Evolutionary conservation across 1,139 yeast species (phyloP), one percentile per base, ranked within the genome.

Genomic region (Trichomonascaceae sp.): DNA sequence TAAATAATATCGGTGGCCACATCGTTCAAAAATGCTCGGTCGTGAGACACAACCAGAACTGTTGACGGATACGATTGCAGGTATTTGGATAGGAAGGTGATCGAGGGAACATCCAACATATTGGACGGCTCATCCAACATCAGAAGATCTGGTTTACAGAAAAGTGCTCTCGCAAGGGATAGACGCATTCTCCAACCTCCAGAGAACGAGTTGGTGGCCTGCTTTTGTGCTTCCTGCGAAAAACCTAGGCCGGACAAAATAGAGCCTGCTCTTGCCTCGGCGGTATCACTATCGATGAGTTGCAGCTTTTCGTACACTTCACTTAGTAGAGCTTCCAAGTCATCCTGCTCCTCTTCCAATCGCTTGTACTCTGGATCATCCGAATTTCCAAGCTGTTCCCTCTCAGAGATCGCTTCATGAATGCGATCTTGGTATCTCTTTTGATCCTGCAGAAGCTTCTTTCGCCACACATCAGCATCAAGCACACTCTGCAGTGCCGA

Each of bases 131-230:
- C 98, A 72, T 89, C 98, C 45, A 89, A 69, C 52, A 89, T 65
- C 46, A 89, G 67, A 45, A 89, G 67, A 57, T 92, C 98, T 0
- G 98, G 98, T 56, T 82, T 80, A 69, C 96, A 89, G 68, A 89
- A 89, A 56, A 89, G 70, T 0, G 98, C 98, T 62, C 98, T 74
- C 2, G 98, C 98, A 43, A 89, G 69, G n/a, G 97, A 82, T 45
- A 89, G 70, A 66, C 98, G 79, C 98, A 89, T 89, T 71, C 98
- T 78, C 98, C 98, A 89, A 75, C 98, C 98, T 71, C 98, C 98
- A 36, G 96, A 85, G 57, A 89, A 89, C 23, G 89, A 71, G 48
- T 84, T 87, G 8, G 97, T 85, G 16, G 95, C 76, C 39, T 67
- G 66, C 34, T 65, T 62, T 56, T 89, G 98, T 4, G 95, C 71